Conservation (phyloP, 495 filamentous ascomycete genomes). For the Neurospora sp. region DNA sequence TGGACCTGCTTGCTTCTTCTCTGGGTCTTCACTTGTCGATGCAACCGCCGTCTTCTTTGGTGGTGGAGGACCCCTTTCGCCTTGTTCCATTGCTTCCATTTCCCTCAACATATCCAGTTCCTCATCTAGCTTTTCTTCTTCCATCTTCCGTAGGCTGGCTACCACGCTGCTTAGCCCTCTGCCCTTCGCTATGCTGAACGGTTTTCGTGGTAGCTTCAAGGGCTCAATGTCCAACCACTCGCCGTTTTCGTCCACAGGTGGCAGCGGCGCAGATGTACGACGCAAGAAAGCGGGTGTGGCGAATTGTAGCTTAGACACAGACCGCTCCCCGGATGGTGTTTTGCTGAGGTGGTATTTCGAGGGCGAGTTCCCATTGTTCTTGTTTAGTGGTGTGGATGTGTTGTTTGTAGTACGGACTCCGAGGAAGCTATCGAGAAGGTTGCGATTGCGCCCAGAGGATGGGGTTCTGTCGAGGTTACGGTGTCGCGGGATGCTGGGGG, state of each 20-base stretch:
- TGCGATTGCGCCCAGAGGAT: slow-evolving; percentile 49
- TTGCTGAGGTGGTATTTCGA: slow-evolving; percentile 30
- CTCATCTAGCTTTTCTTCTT: slow-evolving; percentile 66
- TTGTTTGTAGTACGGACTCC: background rate
- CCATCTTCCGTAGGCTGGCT: slow-evolving; percentile 63
- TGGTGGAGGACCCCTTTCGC: slow-evolving; percentile 3
- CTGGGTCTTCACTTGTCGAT: background rate
- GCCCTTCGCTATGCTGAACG: slow-evolving; percentile 33
- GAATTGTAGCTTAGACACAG: slow-evolving; percentile 40
- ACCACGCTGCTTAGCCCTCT: slow-evolving; percentile 72
- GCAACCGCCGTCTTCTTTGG: background rate
- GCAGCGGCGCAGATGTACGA: slow-evolving; percentile 33
- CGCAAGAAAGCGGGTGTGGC: slow-evolving; percentile 70
- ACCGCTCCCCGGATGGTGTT: slow-evolving; percentile 9
- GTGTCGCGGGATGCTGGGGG: background rate
- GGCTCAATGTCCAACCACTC: slow-evolving; percentile 33
- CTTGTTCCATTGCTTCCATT: slow-evolving; percentile 50
- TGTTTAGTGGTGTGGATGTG: slow-evolving; percentile 42
- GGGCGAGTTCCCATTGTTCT: slow-evolving; percentile 20
- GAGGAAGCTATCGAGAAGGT: slow-evolving; percentile 51
- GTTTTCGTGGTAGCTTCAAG: slow-evolving; percentile 49
- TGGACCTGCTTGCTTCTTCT: background rate
- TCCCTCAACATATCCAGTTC: slow-evolving; percentile 76
- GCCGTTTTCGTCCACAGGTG: slow-evolving; percentile 38
- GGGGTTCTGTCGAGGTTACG: slow-evolving; percentile 30